Percentiles rank a stretch among this genome's conserved stretches.
Conservation (phyloP, 2,329 filamentous ascomycete genomes). For the Colletotrichum tropicicola region DNA sequence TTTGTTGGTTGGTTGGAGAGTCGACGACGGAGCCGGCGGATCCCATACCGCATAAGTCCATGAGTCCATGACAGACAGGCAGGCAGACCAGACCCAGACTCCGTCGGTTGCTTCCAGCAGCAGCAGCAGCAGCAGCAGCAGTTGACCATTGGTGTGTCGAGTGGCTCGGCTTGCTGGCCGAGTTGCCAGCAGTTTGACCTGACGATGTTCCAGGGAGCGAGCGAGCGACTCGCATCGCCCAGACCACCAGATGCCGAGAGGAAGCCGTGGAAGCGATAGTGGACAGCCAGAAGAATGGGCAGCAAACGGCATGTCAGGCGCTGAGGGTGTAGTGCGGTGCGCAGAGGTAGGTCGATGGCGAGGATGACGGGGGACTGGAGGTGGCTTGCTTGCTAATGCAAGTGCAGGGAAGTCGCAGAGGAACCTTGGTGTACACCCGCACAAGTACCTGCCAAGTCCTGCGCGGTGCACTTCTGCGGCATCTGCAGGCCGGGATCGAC, state of each 20-base stretch:
- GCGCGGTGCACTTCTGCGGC: slow-evolving; percentile 1
- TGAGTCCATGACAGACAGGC: neutral
- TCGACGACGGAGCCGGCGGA: neutral
- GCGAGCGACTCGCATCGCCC: neutral
- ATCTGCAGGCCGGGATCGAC: neutral
- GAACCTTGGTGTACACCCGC: neutral
- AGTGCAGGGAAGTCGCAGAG: slow-evolving; percentile 17
- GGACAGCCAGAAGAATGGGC: neutral
- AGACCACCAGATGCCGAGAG: neutral
- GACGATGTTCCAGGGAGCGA: too few species aligned
- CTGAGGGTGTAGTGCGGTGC: slow-evolving; percentile 2
- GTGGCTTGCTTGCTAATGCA: slow-evolving; percentile 21
- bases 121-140: too few species aligned
- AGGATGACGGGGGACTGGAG: neutral
- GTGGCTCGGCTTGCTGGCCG: too few species aligned
- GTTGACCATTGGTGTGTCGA: too few species aligned
- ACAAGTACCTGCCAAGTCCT: slow-evolving; percentile 21
- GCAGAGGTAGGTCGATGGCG: neutral
- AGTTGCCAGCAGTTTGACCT: too few species aligned
- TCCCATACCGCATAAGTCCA: neutral
- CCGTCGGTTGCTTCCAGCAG: too few species aligned
- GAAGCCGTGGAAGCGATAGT: neutral
- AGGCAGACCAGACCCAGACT: neutral
- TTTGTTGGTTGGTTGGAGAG: slow-evolving; percentile 4
- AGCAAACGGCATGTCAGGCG: neutral